Evolutionary conservation across 1,284 basidiomycete species (phyloP).

Genomic region (Sanghuangporus baumii): DNA sequence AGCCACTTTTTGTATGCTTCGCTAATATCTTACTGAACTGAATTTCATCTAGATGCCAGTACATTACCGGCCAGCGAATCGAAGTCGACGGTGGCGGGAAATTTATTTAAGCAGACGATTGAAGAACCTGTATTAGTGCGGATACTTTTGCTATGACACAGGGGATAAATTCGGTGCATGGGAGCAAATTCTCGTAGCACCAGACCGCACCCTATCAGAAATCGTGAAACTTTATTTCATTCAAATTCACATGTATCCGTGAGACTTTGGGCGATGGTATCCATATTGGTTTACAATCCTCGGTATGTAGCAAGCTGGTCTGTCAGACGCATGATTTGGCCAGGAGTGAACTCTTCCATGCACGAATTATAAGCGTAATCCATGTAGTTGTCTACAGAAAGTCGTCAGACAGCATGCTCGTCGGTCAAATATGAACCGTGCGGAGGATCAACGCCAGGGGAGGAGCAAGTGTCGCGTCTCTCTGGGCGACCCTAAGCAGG

Average conservation of each 20-base stretch:
- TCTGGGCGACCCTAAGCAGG: slow-evolving; percentile 41
- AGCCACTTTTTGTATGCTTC: not conserved
- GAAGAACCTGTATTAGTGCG: too few relatives aligned
- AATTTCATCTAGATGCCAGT: slow-evolving; percentile 14
- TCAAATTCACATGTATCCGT: too few relatives aligned
- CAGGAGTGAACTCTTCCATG: slow-evolving; percentile 43
- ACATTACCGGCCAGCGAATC: slow-evolving; percentile 21
- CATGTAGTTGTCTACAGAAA: slow-evolving; percentile 34
- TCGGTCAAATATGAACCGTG: not conserved
- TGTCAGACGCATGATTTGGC: not conserved
- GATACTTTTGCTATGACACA: too few relatives aligned
- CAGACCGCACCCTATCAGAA: too few relatives aligned
- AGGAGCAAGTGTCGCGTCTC: slow-evolving; percentile 41
- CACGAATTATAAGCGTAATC: slow-evolving; percentile 39
- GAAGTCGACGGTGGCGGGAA: slow-evolving; percentile 21
- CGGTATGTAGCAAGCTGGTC: not conserved
- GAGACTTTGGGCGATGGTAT: not conserved
- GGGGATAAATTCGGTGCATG: too few relatives aligned
- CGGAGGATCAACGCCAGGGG: slow-evolving; percentile 36
- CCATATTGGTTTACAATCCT: not conserved
- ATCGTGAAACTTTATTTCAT: too few relatives aligned
- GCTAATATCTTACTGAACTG: not conserved
- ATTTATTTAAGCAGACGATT: slow-evolving; percentile 11
- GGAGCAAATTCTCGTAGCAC: too few relatives aligned
- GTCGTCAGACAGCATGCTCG: not conserved